Conservation (phyloP, 345 rosid species). For the Moricandia arvensis region DNA sequence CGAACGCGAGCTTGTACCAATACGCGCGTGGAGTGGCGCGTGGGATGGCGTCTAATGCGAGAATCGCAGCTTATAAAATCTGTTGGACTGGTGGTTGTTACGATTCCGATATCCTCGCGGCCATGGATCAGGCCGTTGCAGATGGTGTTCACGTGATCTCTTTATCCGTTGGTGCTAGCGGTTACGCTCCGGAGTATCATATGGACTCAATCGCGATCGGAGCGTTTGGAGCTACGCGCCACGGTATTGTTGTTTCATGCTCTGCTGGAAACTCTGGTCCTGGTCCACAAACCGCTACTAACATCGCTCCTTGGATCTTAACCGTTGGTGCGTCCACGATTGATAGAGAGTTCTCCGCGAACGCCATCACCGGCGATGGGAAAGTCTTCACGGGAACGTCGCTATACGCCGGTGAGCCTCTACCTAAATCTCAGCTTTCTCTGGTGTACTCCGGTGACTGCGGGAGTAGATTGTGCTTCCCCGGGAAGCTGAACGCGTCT, state of each 20-base stretch:
- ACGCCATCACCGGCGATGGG: not conserved
- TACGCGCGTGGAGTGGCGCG: slow-evolving; percentile 40
- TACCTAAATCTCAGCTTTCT: slow-evolving; percentile 44
- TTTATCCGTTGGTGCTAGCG: not conserved
- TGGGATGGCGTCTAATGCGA: not conserved
- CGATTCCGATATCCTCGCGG: not conserved
- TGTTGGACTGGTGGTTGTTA: not conserved
- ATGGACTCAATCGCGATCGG: not conserved
- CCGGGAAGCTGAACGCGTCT: slow-evolving; percentile 41
- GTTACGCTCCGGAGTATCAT: not conserved
- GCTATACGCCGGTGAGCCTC: slow-evolving; percentile 12
- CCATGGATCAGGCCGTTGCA: not conserved
- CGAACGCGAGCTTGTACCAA: slow-evolving; percentile 58
- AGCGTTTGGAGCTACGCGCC: not conserved
- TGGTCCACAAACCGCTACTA: not conserved
- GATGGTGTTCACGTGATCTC: not conserved
- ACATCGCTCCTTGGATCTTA: not conserved
- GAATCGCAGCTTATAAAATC: not conserved
- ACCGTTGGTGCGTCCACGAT: not conserved
- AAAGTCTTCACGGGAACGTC: not conserved
- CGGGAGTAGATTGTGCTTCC: slow-evolving; percentile 56
- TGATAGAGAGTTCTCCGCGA: not conserved
- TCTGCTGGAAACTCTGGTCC: not conserved
- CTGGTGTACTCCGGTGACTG: slow-evolving; percentile 64
- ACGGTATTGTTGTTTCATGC: not conserved